Evolutionary conservation across 352 stramenopile species (phyloP).

Genomic region (Pythium phragmitis): DNA sequence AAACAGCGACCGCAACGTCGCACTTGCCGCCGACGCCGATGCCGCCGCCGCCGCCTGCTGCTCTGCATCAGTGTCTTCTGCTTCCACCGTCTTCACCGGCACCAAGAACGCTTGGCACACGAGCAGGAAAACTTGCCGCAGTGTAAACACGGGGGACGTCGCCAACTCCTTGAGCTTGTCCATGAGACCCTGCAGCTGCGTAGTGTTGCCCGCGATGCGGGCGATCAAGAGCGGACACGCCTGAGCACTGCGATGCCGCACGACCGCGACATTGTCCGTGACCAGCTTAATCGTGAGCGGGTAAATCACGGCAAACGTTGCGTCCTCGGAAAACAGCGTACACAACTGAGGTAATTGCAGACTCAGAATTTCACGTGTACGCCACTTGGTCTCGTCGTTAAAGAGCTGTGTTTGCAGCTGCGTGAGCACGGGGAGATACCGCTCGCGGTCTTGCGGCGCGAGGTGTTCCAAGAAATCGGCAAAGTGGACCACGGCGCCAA

Average conservation of each 20-base stretch:
- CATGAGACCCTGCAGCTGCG: slow-evolving; percentile 50
- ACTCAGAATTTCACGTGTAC: slow-evolving; percentile 75
- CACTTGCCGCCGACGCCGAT: background rate
- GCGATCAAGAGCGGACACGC: slow-evolving; percentile 66
- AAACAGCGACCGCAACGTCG: slow-evolving; percentile 40
- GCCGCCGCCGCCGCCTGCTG: background rate
- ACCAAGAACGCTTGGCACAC: slow-evolving; percentile 60
- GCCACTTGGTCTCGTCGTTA: slow-evolving; percentile 82
- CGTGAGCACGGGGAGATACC: slow-evolving; percentile 74
- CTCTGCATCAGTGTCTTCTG: background rate
- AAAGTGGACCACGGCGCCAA: slow-evolving; percentile 85
- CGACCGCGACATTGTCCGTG: slow-evolving; percentile 70
- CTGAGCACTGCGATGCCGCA: slow-evolving; percentile 70
- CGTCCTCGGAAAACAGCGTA: slow-evolving; percentile 60
- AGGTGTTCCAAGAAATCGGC: slow-evolving; percentile 81
- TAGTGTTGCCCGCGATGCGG: slow-evolving; percentile 38
- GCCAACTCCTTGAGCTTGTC: slow-evolving; percentile 53
- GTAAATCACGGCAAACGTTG: slow-evolving; percentile 76
- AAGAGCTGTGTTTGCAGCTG: slow-evolving; percentile 52
- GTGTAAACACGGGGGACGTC: slow-evolving; percentile 52
- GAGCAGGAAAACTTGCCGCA: slow-evolving; percentile 69
- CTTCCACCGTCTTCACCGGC: background rate
- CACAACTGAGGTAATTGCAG: slow-evolving; percentile 73
- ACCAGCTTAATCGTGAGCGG: slow-evolving; percentile 74
- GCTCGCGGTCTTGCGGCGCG: slow-evolving; percentile 65